phyloP scores from a whole-genome alignment of 441 rosid species.

The Populus hybrid region DNA sequence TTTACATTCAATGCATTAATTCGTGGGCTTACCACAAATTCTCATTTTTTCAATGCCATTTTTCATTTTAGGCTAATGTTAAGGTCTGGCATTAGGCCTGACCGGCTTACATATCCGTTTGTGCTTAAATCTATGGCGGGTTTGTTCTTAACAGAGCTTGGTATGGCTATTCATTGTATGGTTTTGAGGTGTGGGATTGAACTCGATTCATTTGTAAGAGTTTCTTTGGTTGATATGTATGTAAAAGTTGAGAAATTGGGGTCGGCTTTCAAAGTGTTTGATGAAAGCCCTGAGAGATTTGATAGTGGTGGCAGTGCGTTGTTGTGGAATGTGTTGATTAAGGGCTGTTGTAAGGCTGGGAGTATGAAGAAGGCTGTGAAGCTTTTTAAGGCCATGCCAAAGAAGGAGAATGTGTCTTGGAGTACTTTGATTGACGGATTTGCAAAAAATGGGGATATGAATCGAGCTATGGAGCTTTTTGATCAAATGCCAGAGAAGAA shows the following conservation, averaged over 20 bases:
- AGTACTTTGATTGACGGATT: slow-evolving; percentile 58
- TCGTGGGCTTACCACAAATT: slow-evolving; percentile 47
- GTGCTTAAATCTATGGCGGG: slow-evolving; percentile 42
- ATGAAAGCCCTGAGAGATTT: slow-evolving; percentile 50
- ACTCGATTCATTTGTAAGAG: slow-evolving; percentile 43
- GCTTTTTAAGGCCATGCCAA: slow-evolving; percentile 50
- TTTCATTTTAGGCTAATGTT: slow-evolving; percentile 49
- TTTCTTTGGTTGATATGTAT: slow-evolving; percentile 51
- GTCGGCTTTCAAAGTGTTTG: slow-evolving; percentile 46
- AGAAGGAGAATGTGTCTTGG: slow-evolving; percentile 50
- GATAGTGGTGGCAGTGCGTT: slow-evolving; percentile 29
- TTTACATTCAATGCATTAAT: slow-evolving; percentile 55
- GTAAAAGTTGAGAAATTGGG: slow-evolving; percentile 34
- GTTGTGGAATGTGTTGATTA: slow-evolving; percentile 66
- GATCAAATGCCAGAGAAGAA: slow-evolving; percentile 41
- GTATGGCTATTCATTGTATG: slow-evolving; percentile 42
- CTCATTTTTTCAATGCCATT: slow-evolving; percentile 29
- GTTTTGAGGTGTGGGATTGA: slow-evolving; percentile 39
- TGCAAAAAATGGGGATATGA: slow-evolving; percentile 32
- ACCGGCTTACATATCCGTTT: slow-evolving; percentile 52
- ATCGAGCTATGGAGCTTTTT: slow-evolving; percentile 43
- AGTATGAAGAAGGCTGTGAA: slow-evolving; percentile 41
- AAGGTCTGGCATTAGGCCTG: slow-evolving; percentile 40
- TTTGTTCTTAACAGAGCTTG: slow-evolving; percentile 34
- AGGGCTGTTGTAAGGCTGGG: slow-evolving; percentile 50